Conservation (phyloP, 129 eudicot species). For the Kitagawia praeruptora region DNA sequence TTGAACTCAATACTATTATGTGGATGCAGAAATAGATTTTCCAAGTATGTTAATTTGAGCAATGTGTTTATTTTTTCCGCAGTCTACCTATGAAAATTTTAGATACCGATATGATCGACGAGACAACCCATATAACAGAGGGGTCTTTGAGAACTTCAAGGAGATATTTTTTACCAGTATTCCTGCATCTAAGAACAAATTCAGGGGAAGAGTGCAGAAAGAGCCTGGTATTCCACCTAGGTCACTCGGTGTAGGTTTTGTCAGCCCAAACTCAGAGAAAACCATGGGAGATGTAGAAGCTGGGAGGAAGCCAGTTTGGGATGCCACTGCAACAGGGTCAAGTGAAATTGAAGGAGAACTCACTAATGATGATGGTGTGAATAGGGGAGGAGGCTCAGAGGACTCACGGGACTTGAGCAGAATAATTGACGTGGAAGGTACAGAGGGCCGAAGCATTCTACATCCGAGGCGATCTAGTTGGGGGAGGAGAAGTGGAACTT, state of each 20-base stretch:
- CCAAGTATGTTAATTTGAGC: background rate
- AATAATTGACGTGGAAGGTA: constrained; percentile 3
- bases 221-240: constrained; percentile 30
- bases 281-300: constrained; percentile 39
- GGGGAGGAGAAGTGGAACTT: constrained; percentile 59
- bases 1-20: background rate
- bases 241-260: constrained; percentile 4
- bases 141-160: constrained; percentile 44
- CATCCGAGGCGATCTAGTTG: constrained; percentile 43
- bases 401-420: constrained; percentile 16
- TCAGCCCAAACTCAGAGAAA: constrained; percentile 28
- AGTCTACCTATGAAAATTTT: constrained; percentile 73
- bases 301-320: constrained; percentile 42
- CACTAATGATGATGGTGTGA: constrained; percentile 17
- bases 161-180: constrained; percentile 56
- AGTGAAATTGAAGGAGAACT: constrained; percentile 21
- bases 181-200: constrained; percentile 64
- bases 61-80: constrained; percentile 19
- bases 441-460: constrained; percentile 19
- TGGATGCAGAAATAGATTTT: background rate
- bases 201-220: constrained; percentile 44
- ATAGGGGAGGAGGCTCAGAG: constrained; percentile 17
- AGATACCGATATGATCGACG: constrained; percentile 51
- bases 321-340: constrained; percentile 17
- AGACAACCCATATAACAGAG: constrained; percentile 54